A percentile compares a stretch with the other conserved stretches of the same genome.
These are phyloP conservation scores for Sporothrix globosa DNA, from an alignment of 2,329 filamentous ascomycete genomes.

Conservation along the genomic window DNA sequence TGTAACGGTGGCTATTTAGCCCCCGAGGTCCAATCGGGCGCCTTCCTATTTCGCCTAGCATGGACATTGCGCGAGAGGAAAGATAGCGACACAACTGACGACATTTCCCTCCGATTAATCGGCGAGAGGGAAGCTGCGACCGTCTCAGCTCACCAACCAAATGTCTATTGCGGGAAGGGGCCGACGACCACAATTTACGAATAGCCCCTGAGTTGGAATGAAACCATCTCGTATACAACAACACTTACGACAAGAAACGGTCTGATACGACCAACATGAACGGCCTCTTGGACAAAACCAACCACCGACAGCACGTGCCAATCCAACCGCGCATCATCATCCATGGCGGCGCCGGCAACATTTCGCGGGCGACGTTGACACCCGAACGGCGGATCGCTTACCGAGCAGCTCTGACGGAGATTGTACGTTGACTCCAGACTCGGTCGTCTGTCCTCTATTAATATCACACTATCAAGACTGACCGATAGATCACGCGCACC, in stretches of 20 bases:
- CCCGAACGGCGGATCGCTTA: slow-evolving; percentile 62
- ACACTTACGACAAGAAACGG: background rate
- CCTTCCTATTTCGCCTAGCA: slow-evolving; percentile 11
- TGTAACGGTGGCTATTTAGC: background rate
- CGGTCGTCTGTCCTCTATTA: background rate
- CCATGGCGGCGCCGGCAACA: slow-evolving; percentile 74
- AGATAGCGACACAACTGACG: background rate
- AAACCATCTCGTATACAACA: background rate
- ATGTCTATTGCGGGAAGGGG: background rate
- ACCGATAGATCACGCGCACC: slow-evolving; percentile 50
- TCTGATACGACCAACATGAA: background rate
- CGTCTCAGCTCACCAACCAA: background rate
- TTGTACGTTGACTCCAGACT: slow-evolving; percentile 49
- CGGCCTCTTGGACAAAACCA: background rate
- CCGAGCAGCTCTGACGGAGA: slow-evolving; percentile 62
- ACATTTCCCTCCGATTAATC: background rate
- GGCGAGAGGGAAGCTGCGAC: background rate
- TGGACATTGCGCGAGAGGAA: background rate
- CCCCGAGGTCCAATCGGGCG: background rate
- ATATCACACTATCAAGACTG: background rate
- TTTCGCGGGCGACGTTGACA: slow-evolving; percentile 62
- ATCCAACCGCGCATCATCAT: slow-evolving; percentile 65
- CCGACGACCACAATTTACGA: background rate
- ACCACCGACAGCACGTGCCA: background rate
- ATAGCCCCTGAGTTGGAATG: no score